A percentile compares a stretch with the other conserved stretches of the same genome.
Conservation (phyloP, 768 basidiomycete genomes). For the Tricholoma furcatifolium region DNA sequence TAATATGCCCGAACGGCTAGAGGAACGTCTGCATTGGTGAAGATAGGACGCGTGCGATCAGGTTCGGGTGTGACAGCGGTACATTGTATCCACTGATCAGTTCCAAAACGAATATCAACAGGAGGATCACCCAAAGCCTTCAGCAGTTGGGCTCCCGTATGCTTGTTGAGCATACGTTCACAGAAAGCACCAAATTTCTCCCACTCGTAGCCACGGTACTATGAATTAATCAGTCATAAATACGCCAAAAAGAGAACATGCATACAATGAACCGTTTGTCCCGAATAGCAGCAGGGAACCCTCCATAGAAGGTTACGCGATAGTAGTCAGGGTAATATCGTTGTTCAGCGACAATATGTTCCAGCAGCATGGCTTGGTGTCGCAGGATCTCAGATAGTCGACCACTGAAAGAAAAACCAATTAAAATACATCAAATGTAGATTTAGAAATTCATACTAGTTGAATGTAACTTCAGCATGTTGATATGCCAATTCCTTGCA, state of each 20-base stretch:
- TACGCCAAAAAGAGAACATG: slow-evolving; percentile 23
- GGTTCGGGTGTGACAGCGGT: slow-evolving; percentile 85
- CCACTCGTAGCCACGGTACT: slow-evolving; percentile 96
- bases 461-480: slow-evolving; percentile 87
- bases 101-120: slow-evolving; percentile 76
- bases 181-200: slow-evolving; percentile 90
- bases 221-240: slow-evolving; percentile 7
- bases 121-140: slow-evolving; percentile 74
- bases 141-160: slow-evolving; percentile 79
- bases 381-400: slow-evolving; percentile 83
- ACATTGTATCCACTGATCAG: slow-evolving; percentile 86
- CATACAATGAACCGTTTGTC: slow-evolving; percentile 89
- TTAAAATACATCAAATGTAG: background rate
- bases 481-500: slow-evolving; percentile 90
- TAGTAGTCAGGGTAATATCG: slow-evolving; percentile 93
- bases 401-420: slow-evolving; percentile 39
- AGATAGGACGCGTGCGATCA: slow-evolving; percentile 71
- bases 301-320: slow-evolving; percentile 90
- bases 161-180: slow-evolving; percentile 89
- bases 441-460: slow-evolving; percentile 59
- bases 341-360: slow-evolving; percentile 81
- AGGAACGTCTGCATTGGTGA: slow-evolving; percentile 83
- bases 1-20: slow-evolving; percentile 81
- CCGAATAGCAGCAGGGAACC: slow-evolving; percentile 80
- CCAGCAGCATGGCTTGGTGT: slow-evolving; percentile 84